Base-by-base conservation (phyloP, 768 basidiomycete species). In the Phanerodontia chrysosporium region DNA sequence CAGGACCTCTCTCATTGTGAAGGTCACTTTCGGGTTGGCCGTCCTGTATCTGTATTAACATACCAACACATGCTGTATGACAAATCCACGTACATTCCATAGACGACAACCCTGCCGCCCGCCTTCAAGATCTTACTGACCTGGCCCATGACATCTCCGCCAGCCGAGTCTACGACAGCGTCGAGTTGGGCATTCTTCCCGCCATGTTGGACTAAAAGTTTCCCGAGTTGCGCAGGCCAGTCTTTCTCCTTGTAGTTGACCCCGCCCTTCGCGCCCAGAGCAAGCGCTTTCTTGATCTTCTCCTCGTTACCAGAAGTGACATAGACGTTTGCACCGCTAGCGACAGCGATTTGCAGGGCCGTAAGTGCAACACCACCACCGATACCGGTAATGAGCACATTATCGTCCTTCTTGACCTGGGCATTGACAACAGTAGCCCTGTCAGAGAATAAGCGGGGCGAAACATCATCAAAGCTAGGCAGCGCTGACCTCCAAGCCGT, bases 291-390 rank as follows among this genome's bases (percentile, higher is more conserved):
- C 49, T 74, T 70, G 49, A 95, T 84, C 75, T 94, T 94, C 9
- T 83, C 81, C 27, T 78, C 75, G 46, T 71, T 83, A 9, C 89
- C 81, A 61, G 88, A 90, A 3, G 92, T 90, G 24, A 93, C 90
- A 69, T 86, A 94, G n/a, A 93, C 90, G 32, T 80, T 81, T 1
- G 89, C 87, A 28, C 92, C 89, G 55, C 79, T 80, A 0, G 89
- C 90, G 3, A 92, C 65, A 67, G 85, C 89, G 9, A 93, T 71
- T 69, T 95, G 91, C 60, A 93, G 72, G 0, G 88, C 85, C 42
- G 83, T 65, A 28, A 94, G 76, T 0, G 92, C 92, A 39, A 95
- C 92, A 13, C 92, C 92, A 21, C 92, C 92, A 24, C 91, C 90
- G 45, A 89, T 83, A 18, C 90, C 90, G 0, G 89, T 90, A 59